Percentiles rank a stretch among this genome's conserved stretches.
Conservation (phyloP, 352 stramenopile species). For the Phytopythium ostracodes region DNA sequence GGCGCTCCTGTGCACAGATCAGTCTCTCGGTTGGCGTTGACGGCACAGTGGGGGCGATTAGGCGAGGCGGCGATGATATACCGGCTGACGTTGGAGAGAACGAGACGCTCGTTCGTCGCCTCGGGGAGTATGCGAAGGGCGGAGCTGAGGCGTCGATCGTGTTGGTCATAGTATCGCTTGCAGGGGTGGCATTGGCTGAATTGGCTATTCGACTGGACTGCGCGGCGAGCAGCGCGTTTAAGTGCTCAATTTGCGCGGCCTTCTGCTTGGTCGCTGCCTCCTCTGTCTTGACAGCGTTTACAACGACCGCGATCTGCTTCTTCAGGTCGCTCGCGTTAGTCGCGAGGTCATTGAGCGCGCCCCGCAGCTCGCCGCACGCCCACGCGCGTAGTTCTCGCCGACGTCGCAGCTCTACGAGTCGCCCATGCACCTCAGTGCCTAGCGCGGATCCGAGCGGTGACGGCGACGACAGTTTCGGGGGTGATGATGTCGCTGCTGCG, state of each 20-base stretch:
- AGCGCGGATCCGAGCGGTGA: constrained; percentile 1
- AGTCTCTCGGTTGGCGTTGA: background rate
- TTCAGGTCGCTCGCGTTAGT: constrained; percentile 58
- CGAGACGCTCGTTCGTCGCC: background rate
- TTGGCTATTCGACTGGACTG: background rate
- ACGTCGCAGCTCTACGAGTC: constrained; percentile 31
- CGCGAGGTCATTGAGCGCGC: constrained; percentile 45
- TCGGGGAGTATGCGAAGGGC: background rate
- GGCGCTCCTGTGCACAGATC: constrained; percentile 6
- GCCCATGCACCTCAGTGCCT: constrained; percentile 24
- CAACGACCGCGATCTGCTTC: constrained; percentile 40
- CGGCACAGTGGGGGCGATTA: background rate
- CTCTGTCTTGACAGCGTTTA: constrained; percentile 48
- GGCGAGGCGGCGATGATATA: background rate
- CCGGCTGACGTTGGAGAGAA: background rate
- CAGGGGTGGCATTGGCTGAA: background rate
- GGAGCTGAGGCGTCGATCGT: background rate
- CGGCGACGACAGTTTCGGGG: background rate
- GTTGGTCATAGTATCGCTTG: background rate
- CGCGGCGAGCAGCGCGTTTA: constrained; percentile 5
- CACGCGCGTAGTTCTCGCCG: constrained; percentile 46
- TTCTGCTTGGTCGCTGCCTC: constrained; percentile 50
- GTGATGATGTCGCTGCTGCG: background rate
- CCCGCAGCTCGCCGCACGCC: constrained; percentile 52
- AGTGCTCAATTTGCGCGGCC: constrained; percentile 46